A percentile compares a stretch with the other conserved stretches of the same genome.
These are phyloP conservation scores for Cadophora sp. DNA, from an alignment of 2,329 filamentous ascomycete species.

Conservation along the genomic window DNA sequence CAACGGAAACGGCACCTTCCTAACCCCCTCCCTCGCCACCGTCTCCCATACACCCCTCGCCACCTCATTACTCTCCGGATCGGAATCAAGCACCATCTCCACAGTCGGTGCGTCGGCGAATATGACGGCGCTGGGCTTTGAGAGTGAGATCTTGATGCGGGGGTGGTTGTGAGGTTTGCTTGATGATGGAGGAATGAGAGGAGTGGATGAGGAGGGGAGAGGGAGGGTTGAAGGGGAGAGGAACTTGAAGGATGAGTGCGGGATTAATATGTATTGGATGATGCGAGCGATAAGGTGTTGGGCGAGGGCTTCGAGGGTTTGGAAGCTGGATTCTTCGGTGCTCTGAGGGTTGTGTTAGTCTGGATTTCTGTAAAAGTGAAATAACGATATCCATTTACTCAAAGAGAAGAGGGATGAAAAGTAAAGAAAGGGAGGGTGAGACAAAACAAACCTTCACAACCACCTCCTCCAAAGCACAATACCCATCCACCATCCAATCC, in stretches of 20 bases:
- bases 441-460: conserved; percentile 61
- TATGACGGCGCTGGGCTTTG: conserved; percentile 77
- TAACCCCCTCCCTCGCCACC: neutral
- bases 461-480: conserved; percentile 62
- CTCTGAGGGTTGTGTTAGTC: conserved; percentile 47
- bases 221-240: neutral
- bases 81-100: conserved; percentile 54
- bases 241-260: conserved; percentile 4
- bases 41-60: conserved; percentile 24
- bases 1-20: conserved; percentile 36
- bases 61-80: conserved; percentile 25
- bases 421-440: neutral
- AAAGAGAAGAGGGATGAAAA: neutral
- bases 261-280: conserved; percentile 50
- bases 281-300: conserved; percentile 55
- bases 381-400: no score
- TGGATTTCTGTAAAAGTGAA: neutral
- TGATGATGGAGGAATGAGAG: conserved; percentile 1
- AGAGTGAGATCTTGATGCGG: conserved; percentile 63
- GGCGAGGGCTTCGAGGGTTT: conserved; percentile 68
- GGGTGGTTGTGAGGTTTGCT: conserved; percentile 18
- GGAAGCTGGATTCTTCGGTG: conserved; percentile 62
- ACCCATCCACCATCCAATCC: conserved; percentile 54
- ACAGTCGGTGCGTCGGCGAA: conserved; percentile 75
- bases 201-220: conserved; percentile 11